Evolutionary conservation across 129 eudicot genomes (phyloP), one percentile per base, ranked within the genome.

Genomic region (Calendula officinalis): DNA sequence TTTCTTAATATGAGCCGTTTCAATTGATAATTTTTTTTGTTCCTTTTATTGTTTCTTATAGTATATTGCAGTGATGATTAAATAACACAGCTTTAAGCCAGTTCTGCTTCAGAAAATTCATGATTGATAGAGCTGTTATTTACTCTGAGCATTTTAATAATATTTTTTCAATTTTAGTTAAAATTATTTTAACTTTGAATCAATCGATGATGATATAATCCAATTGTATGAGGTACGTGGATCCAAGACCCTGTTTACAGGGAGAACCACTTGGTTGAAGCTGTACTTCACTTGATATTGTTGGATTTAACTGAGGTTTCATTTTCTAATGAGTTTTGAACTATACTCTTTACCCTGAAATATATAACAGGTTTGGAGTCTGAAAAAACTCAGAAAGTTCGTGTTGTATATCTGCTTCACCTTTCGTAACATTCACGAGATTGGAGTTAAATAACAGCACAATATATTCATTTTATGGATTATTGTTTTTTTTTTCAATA

Each of bases 21-120:
- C n/a, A n/a, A n/a, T n/a, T n/a, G n/a, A n/a, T n/a, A n/a, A n/a
- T n/a, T n/a, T n/a, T n/a, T n/a, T n/a, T n/a, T n/a, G 8, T 38
- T 22, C 30, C 1, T 5, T 0, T 10, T 9, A 16, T 13, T 36
- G 16, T 0, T 37, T 58, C 3, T 5, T 40, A 10, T 22, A 22
- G 30, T 22, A 22, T 22, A 0, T 59, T 74, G 89, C 86, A 1
- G 66, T 77, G 95, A 90, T 77, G 92, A 90, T 65, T 63, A n/a
- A 70, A 27, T 48, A 6, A 11, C 37, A 66, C 86, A 90, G 87
- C 97, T 83, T 75, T 76, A 85, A 75, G 97, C 97, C 95, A 90
- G 91, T 90, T 90, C 92, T 90, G 97, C 95, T 90, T 81, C 95
- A 51, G 97, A 90, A 71, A 81, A 75, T 77, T 80, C 85, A 30